phyloP scores from a whole-genome alignment of 129 eudicot species.

The Tagetes patula region DNA sequence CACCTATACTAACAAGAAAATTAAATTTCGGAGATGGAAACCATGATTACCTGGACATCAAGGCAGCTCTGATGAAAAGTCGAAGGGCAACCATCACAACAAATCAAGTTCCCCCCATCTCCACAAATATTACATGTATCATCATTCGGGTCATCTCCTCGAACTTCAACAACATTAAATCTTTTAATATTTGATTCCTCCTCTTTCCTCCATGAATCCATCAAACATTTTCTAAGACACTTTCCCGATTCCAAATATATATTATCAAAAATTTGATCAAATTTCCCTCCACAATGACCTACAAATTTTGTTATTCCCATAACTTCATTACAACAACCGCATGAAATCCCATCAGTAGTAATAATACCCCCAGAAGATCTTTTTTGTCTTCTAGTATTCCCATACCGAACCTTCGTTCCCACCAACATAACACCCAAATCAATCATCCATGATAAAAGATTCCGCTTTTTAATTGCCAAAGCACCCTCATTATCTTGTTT shows the following conservation, averaged over 20 bases:
- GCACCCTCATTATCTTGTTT: conserved; percentile 42
- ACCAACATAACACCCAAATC: conserved; percentile 56
- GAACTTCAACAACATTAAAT: conserved; percentile 50
- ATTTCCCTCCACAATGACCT: conserved; percentile 58
- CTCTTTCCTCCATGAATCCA: conserved; percentile 77
- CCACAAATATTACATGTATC: conserved; percentile 93
- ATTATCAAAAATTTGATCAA: conserved; percentile 38
- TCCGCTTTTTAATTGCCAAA: conserved; percentile 46
- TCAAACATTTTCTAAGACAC: conserved; percentile 59
- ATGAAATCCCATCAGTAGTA: conserved; percentile 67
- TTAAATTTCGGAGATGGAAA: not conserved
- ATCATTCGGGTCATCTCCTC: conserved; percentile 84
- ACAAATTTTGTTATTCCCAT: conserved; percentile 50
- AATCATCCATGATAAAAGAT: conserved; percentile 83
- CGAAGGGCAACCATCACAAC: conserved; percentile 98
- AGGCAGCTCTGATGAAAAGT: conserved; percentile 85
- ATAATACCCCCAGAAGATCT: conserved; percentile 53
- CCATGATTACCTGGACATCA: conserved; percentile 52
- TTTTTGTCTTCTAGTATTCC: conserved; percentile 39
- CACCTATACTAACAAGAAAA: not conserved
- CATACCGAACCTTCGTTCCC: conserved; percentile 59
- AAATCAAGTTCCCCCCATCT: conserved; percentile 92
- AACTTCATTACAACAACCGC: conserved; percentile 57
- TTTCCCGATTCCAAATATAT: conserved; percentile 60
- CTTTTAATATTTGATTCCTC: conserved; percentile 37